Evolutionary conservation across 345 rosid genomes (phyloP).

Genomic region (Iberis pinnata): DNA sequence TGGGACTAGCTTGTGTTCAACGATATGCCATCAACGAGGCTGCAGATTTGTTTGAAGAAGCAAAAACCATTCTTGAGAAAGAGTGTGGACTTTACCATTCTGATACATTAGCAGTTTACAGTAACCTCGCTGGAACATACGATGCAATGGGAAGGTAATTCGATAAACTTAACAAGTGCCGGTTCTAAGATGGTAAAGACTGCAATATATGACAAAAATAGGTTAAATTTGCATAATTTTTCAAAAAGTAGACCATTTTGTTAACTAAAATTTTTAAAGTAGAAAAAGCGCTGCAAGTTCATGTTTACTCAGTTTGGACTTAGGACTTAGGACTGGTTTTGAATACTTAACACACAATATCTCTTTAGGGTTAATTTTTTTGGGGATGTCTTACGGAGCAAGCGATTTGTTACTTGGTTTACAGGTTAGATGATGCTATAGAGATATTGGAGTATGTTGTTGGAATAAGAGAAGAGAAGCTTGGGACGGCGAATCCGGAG

Average conservation of each 20-base stretch:
- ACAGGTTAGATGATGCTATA: constrained; percentile 88
- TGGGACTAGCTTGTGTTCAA: constrained; percentile 86
- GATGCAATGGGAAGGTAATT: constrained; percentile 96
- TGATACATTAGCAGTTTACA: constrained; percentile 79
- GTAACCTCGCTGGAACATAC: constrained; percentile 93
- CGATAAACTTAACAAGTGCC: too few relatives aligned
- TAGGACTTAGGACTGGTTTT: too few relatives aligned
- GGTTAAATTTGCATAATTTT: too few relatives aligned
- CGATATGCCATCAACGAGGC: constrained; percentile 71
- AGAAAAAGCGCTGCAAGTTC: too few relatives aligned
- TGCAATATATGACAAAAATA: too few relatives aligned
- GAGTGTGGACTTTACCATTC: constrained; percentile 93
- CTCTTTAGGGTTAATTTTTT: background rate
- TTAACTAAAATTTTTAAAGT: too few relatives aligned
- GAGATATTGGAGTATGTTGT: constrained; percentile 74
- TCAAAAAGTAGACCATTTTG: too few relatives aligned
- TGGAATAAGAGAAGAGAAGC: constrained; percentile 90
- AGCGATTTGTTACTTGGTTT: constrained; percentile 8
- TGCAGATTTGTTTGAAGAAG: constrained; percentile 83
- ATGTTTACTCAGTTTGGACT: too few relatives aligned
- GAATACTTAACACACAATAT: too few relatives aligned
- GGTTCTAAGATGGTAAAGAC: too few relatives aligned
- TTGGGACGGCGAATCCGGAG: constrained; percentile 93
- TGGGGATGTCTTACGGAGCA: background rate
- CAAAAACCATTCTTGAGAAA: constrained; percentile 67